Evolutionary conservation across 2,329 filamentous ascomycete species (phyloP).

Genomic region (Fusarium drepaniforme): DNA sequence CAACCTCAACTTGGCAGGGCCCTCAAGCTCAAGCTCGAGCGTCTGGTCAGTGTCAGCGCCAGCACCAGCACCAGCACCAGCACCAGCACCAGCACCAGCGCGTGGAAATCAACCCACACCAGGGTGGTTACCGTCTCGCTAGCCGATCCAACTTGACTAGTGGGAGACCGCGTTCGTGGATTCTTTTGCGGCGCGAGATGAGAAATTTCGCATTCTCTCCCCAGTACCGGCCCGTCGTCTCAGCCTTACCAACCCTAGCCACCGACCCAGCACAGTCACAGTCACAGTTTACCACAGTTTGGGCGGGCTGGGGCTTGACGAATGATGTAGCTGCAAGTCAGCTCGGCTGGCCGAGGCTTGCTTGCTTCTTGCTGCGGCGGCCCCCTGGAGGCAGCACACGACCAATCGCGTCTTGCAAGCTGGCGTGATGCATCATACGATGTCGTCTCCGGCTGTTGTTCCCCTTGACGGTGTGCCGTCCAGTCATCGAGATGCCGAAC

Average conservation of each 20-base stretch:
- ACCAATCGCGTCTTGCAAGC: slow-evolving; percentile 26
- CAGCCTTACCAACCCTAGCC: slow-evolving; percentile 42
- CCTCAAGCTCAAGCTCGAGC: neutral
- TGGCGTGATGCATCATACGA: slow-evolving; percentile 46
- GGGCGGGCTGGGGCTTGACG: neutral
- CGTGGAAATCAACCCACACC: slow-evolving; percentile 1
- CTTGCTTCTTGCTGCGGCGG: slow-evolving; percentile 31
- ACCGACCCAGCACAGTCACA: neutral
- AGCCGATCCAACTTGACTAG: slow-evolving; percentile 2
- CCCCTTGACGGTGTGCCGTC: slow-evolving; percentile 12
- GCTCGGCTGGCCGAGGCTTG: slow-evolving; percentile 16
- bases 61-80: too few relatives aligned
- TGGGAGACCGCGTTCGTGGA: slow-evolving; percentile 12
- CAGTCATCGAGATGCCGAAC: slow-evolving; percentile 26
- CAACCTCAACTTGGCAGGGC: slow-evolving; percentile 1
- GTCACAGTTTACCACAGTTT: neutral
- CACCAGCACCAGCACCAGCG: neutral
- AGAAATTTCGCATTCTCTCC: slow-evolving; percentile 26
- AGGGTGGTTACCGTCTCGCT: slow-evolving; percentile 3
- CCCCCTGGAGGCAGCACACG: slow-evolving; percentile 8
- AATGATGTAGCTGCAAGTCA: slow-evolving; percentile 5
- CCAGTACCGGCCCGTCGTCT: slow-evolving; percentile 37
- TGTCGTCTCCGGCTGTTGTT: slow-evolving; percentile 22
- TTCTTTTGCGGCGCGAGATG: slow-evolving; percentile 19
- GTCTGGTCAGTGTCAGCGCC: slow-evolving; percentile 1